These are phyloP conservation scores for Heliamphora pulchella DNA, from an alignment of 179 eudicot species.

Conservation along the genomic window DNA sequence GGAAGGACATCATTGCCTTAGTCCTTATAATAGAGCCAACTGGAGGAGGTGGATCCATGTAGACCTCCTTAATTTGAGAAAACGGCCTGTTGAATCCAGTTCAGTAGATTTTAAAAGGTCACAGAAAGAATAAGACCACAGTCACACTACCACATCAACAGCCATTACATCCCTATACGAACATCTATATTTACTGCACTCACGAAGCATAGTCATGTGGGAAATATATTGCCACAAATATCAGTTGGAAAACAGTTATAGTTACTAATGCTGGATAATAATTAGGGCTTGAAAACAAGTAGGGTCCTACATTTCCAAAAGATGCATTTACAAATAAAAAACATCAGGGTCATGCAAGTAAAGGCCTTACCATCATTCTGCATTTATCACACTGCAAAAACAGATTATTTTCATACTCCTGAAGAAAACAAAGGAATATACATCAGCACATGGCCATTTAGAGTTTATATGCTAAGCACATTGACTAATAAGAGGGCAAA, in stretches of 20 bases:
- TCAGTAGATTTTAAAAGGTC: background rate
- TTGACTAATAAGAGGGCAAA: background rate
- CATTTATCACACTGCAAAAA: conserved; percentile 99
- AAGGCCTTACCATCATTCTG: conserved; percentile 84
- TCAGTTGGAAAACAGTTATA: background rate
- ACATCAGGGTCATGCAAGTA: background rate
- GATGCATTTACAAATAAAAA: background rate
- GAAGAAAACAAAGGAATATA: conserved; percentile 24
- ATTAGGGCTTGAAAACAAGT: background rate
- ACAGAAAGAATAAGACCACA: background rate
- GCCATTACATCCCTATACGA: conserved; percentile 38
- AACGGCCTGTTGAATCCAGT: background rate
- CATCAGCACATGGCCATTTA: conserved; percentile 10
- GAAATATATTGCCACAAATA: background rate
- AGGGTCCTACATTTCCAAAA: background rate
- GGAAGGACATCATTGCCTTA: background rate
- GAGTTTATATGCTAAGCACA: background rate
- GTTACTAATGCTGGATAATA: background rate
- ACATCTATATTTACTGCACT: no score
- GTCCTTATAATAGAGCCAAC: background rate
- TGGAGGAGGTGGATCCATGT: conserved; percentile 2
- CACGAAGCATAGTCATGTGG: background rate
- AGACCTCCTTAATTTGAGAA: background rate
- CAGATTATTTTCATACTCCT: conserved; percentile 90
- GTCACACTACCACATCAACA: conserved; percentile 41